Conservation (phyloP, 257 asterid genomes). For the Rehmannia glutinosa region DNA sequence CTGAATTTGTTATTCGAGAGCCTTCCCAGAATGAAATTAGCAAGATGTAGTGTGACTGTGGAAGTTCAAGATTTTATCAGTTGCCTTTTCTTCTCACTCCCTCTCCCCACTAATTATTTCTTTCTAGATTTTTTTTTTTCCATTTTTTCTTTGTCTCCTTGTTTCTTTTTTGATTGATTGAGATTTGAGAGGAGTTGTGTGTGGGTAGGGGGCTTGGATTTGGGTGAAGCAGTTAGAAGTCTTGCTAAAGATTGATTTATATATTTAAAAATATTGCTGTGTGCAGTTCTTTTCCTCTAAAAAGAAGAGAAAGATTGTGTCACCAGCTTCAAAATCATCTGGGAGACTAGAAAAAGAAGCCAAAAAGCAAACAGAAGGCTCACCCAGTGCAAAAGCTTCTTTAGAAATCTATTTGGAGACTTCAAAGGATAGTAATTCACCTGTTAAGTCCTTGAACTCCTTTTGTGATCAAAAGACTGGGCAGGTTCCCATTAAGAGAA, state of each 20-base stretch:
- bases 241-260: neutral
- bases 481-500: conserved; percentile 46
- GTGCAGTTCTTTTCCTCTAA: conserved; percentile 75
- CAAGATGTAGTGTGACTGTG: conserved; percentile 4
- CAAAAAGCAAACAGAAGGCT: conserved; percentile 41
- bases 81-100: neutral
- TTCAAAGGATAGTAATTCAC: conserved; percentile 39
- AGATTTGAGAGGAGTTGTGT: neutral
- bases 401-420: conserved; percentile 47
- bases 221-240: neutral
- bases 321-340: conserved; percentile 56
- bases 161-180: neutral
- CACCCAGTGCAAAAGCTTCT: conserved; percentile 73
- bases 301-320: conserved; percentile 73
- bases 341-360: conserved; percentile 57
- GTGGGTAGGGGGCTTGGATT: neutral
- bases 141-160: neutral
- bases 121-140: neutral
- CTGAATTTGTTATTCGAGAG: neutral
- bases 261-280: conserved; percentile 11
- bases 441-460: conserved; percentile 29
- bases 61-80: neutral
- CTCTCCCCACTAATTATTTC: neutral
- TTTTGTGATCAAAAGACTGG: conserved; percentile 24
- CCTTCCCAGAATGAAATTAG: neutral